These are phyloP conservation scores for Daldinia concentrica DNA, from an alignment of 495 filamentous ascomycete species.

Conservation along the genomic window DNA sequence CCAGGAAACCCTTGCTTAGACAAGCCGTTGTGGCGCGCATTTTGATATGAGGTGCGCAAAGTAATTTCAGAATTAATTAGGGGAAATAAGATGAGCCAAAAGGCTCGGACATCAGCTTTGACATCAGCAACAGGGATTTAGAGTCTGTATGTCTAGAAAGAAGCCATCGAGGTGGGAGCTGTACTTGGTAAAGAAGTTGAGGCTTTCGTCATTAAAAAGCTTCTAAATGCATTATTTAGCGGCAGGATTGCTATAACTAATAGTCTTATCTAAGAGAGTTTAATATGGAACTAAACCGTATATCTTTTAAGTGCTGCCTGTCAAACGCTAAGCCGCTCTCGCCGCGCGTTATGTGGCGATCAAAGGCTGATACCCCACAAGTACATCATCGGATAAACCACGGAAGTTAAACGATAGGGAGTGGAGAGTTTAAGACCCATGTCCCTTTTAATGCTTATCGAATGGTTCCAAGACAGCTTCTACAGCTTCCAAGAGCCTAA, in stretches of 20 bases:
- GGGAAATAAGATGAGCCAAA: constrained; percentile 38
- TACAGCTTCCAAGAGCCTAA: constrained; percentile 30
- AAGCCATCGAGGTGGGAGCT: constrained; percentile 9
- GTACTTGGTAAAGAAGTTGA: constrained; percentile 1
- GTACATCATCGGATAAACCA: background rate
- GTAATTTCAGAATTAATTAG: constrained; percentile 25
- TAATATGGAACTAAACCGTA: constrained; percentile 4
- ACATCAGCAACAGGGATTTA: constrained; percentile 32
- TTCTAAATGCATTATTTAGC: constrained; percentile 6
- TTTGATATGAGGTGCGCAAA: constrained; percentile 30
- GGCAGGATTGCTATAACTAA: background rate
- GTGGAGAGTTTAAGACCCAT: background rate
- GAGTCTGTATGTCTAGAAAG: background rate
- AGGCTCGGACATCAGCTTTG: constrained; percentile 44
- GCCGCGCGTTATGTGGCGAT: constrained; percentile 41
- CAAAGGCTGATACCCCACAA: constrained; percentile 15
- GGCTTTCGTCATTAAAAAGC: constrained; percentile 34
- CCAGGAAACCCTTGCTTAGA: constrained; percentile 55
- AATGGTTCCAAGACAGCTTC: constrained; percentile 13
- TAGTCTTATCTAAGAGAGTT: background rate
- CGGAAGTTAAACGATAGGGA: constrained; percentile 4
- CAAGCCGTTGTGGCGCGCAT: constrained; percentile 56
- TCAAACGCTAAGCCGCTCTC: background rate
- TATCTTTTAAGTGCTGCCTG: background rate
- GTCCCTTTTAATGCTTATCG: constrained; percentile 24